phyloP scores from a whole-genome alignment of 2,329 filamentous ascomycete species.

The Colletotrichum euphorbiae region DNA sequence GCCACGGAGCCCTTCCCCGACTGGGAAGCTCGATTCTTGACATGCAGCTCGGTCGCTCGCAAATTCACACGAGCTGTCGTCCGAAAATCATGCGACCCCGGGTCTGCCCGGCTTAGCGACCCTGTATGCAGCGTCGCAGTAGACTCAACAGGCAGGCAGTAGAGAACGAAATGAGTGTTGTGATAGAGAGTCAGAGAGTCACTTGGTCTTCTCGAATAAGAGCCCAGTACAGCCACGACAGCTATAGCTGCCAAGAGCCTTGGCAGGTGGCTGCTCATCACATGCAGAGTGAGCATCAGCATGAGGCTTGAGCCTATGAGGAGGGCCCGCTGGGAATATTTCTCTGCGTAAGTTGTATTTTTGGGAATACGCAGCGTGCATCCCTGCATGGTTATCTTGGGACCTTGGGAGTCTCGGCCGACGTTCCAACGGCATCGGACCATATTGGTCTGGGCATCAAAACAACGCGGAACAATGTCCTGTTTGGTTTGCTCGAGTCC shows the following conservation, averaged over 20 bases:
- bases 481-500: not conserved
- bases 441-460: not conserved
- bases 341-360: conserved; percentile 11
- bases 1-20: conserved; percentile 3
- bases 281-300: conserved; percentile 6
- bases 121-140: not conserved
- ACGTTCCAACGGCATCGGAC: conserved; percentile 11
- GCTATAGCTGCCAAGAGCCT: conserved; percentile 23
- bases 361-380: conserved; percentile 3
- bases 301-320: too few species aligned
- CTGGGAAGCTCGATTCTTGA: conserved; percentile 5
- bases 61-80: conserved; percentile 11
- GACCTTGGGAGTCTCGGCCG: conserved; percentile 4
- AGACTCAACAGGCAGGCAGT: not conserved
- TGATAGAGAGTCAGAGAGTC: not conserved
- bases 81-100: conserved; percentile 26
- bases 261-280: conserved; percentile 22
- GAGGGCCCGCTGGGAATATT: not conserved
- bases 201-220: not conserved
- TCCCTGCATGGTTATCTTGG: conserved; percentile 10
- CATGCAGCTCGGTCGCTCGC: not conserved
- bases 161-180: not conserved
- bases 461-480: not conserved
- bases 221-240: conserved; percentile 15
- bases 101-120: conserved; percentile 9